phyloP scores from a whole-genome alignment of 352 stramenopile genomes.

The Elongisporangium undulatum region DNA sequence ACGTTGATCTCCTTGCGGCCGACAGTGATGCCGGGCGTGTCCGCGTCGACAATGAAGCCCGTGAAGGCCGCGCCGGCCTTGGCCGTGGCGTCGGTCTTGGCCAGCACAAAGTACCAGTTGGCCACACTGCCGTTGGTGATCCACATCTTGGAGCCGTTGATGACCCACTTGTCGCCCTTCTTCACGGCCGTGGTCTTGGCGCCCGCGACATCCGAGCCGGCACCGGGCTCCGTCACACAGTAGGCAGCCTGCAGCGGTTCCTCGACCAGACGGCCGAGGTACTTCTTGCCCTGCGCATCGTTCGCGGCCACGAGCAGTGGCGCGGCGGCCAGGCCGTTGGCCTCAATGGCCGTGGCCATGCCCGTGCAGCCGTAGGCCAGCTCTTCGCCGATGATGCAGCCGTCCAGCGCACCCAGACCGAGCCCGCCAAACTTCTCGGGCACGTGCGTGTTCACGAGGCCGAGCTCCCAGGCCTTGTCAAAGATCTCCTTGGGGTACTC shows the following conservation, averaged over 20 bases:
- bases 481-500: slow-evolving; percentile 88
- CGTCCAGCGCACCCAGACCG: slow-evolving; percentile 74
- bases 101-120: slow-evolving; percentile 90
- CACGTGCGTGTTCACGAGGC: slow-evolving; percentile 86
- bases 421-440: slow-evolving; percentile 82
- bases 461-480: slow-evolving; percentile 86
- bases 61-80: slow-evolving; percentile 84
- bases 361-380: slow-evolving; percentile 90
- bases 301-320: slow-evolving; percentile 81
- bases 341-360: slow-evolving; percentile 90
- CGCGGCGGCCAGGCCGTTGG: slow-evolving; percentile 78
- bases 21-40: slow-evolving; percentile 82
- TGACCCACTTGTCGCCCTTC: slow-evolving; percentile 91
- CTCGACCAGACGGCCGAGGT: slow-evolving; percentile 79
- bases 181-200: slow-evolving; percentile 91
- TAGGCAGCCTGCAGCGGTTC: slow-evolving; percentile 83
- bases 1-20: slow-evolving; percentile 91
- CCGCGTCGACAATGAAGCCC: slow-evolving; percentile 87
- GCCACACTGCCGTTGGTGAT: slow-evolving; percentile 92
- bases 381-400: slow-evolving; percentile 86
- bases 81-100: slow-evolving; percentile 81
- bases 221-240: slow-evolving; percentile 89
- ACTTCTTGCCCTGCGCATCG: slow-evolving; percentile 84
- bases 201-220: slow-evolving; percentile 84
- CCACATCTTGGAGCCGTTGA: slow-evolving; percentile 94